Evolutionary conservation across 2,329 filamentous ascomycete species (phyloP).

Genomic region (Fusarium sp.): DNA sequence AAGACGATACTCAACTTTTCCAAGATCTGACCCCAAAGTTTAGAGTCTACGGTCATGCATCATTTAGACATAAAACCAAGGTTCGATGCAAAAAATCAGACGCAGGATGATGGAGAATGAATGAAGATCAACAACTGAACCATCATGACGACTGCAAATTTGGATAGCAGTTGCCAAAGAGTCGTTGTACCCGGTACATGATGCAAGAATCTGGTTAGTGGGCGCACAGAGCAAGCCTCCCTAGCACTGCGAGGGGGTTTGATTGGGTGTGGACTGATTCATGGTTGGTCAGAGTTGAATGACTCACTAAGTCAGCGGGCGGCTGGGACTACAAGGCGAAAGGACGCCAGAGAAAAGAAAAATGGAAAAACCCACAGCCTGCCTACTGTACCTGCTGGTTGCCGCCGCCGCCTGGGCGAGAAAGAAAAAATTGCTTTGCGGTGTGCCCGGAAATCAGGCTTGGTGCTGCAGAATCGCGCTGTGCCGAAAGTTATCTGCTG

Average conservation of each 20-base stretch:
- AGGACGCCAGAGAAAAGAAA: slow-evolving; percentile 28
- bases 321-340: slow-evolving; percentile 26
- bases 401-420: slow-evolving; percentile 14
- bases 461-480: slow-evolving; percentile 1
- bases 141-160: slow-evolving; percentile 23
- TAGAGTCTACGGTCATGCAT: neutral
- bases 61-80: neutral
- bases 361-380: slow-evolving; percentile 41
- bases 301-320: slow-evolving; percentile 44
- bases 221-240: slow-evolving; percentile 49
- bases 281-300: slow-evolving; percentile 44
- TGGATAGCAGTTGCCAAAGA: slow-evolving; percentile 11
- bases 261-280: slow-evolving; percentile 27
- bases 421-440: slow-evolving; percentile 30
- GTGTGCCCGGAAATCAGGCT: slow-evolving; percentile 32
- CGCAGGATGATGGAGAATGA: slow-evolving; percentile 8
- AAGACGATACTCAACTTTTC: neutral
- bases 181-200: slow-evolving; percentile 42
- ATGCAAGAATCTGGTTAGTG: slow-evolving; percentile 47
- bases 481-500: slow-evolving; percentile 6
- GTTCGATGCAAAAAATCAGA: neutral
- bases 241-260: slow-evolving; percentile 38
- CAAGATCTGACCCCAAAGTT: neutral
- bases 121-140: slow-evolving; percentile 14
- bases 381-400: slow-evolving; percentile 10